A percentile compares a stretch with the other conserved stretches of the same genome.
Conservation (phyloP, 192 early-diverging fungal species). For the Backusella morwellensis region DNA sequence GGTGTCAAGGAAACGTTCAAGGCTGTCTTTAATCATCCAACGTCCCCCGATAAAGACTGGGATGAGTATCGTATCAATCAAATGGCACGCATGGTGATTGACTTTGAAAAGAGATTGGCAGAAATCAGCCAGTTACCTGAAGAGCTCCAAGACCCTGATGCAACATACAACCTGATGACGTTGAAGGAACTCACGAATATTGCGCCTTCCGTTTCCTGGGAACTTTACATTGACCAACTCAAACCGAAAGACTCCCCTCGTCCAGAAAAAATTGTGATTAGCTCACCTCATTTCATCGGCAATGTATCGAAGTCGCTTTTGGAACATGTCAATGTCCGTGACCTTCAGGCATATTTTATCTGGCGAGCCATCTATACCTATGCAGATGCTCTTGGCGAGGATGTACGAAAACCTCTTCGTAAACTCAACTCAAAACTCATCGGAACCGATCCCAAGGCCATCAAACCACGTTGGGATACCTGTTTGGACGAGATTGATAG, state of each 20-base stretch:
- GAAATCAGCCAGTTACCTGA: conserved; percentile 44
- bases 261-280: conserved; percentile 28
- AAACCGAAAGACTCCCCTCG: conserved; percentile 19
- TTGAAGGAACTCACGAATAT: conserved; percentile 32
- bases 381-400: conserved; percentile 36
- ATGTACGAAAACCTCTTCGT: conserved; percentile 38
- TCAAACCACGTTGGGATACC: conserved; percentile 47
- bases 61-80: background rate
- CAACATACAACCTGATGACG: conserved; percentile 48
- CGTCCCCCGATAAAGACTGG: conserved; percentile 13
- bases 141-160: conserved; percentile 46
- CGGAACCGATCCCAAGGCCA: conserved; percentile 45
- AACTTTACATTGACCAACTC: conserved; percentile 29
- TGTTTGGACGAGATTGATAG: conserved; percentile 37
- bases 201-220: conserved; percentile 39
- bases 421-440: conserved; percentile 34
- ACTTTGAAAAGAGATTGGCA: conserved; percentile 60
- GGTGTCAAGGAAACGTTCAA: conserved; percentile 47
- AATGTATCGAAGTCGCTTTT: conserved; percentile 34
- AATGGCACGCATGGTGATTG: conserved; percentile 54
- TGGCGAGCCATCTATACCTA: conserved; percentile 46
- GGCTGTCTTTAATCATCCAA: conserved; percentile 21
- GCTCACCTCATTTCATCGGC: conserved; percentile 30
- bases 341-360: conserved; percentile 49
- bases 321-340: conserved; percentile 30